Base-by-base conservation (phyloP, 108 stramenopile species). In the Cafeteria roenbergensis region DNA sequence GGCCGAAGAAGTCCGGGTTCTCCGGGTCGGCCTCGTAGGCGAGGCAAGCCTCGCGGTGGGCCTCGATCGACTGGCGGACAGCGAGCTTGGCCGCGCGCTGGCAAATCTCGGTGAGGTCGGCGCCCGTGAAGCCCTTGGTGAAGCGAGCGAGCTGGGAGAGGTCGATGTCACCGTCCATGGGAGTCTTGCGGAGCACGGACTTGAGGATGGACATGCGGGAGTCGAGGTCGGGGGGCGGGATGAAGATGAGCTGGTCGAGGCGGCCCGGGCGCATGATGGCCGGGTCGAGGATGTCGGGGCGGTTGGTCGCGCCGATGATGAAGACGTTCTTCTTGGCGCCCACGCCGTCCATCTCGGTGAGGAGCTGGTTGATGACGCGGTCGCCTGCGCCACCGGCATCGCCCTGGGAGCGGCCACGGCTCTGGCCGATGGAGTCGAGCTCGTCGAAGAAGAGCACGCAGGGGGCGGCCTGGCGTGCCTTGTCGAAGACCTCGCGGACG, bases 401-500 rank as follows among this genome's bases (percentile, higher is more conserved):
- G 37, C 91, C 92, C 6, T 56, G 42, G 64, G 69, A 73, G 36
- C 93, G 93, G 26, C 97, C 97, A 65, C 97, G 90, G 64, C 88
- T 85, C 78, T 94, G 89, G 14, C 92, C 98, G 66, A 99, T 99
- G 34, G 93, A 95, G 82, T 99, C 98, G 58, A 99, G 80, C 84
- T 99, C 98, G 72, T 99, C 98, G 78, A 99, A 99, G 85, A 99
- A 99, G 67, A 99, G 86, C 1, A 99, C 92, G 82, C 98, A 99
- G 32, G 98, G 98, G 35, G 95, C 92, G 29, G 98, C 90, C 63
- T 91, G 91, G 33, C 98, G 86, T 8, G 98, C 98, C 87, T 99
- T 99, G 73, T 94, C 95, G 73, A 99, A 99, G n/a, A 96, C 90
- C 74, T 99, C 94, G 70, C 98, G 91, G 50, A 99, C 95, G 78